A percentile compares a stretch with the other conserved stretches of the same genome.
Conservation (phyloP, 805 yeast genomes). For the Saturnispora mendoncae region DNA sequence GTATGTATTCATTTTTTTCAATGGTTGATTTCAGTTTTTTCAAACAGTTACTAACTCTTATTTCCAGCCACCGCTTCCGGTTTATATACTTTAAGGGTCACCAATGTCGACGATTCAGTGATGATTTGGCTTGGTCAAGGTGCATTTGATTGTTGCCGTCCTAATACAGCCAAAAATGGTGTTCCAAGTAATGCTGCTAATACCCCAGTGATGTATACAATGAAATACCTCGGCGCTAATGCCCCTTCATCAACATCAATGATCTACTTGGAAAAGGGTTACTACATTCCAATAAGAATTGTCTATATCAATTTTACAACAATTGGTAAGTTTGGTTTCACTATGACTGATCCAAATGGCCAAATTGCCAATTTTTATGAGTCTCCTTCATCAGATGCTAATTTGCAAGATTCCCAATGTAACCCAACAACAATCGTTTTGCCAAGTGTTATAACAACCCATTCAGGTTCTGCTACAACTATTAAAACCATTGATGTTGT, state of each 20-base stretch:
- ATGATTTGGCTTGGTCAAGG: slow-evolving; percentile 25
- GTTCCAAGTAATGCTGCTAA: neutral
- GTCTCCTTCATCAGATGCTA: neutral
- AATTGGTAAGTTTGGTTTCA: neutral
- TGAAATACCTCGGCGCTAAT: neutral
- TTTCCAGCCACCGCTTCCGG: slow-evolving; percentile 22
- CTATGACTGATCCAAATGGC: slow-evolving; percentile 3
- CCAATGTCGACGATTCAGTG: slow-evolving; percentile 25
- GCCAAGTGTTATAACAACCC: neutral
- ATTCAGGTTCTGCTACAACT: neutral
- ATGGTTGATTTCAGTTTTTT: neutral
- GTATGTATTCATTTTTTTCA: neutral
- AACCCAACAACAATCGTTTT: neutral
- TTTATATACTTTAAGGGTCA: slow-evolving; percentile 17
- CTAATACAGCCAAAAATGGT: neutral
- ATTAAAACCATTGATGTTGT: neutral
- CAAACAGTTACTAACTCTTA: neutral
- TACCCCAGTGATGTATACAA: neutral
- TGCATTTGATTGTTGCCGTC: slow-evolving; percentile 29
- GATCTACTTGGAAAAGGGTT: slow-evolving; percentile 7
- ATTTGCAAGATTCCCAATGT: neutral
- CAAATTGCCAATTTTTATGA: neutral
- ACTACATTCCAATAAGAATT: slow-evolving; percentile 10
- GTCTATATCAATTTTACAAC: slow-evolving; percentile 2
- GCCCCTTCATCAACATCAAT: neutral